Evolutionary conservation across 805 yeast species (phyloP).

Genomic region (Tetrapisispora iriomotensis): DNA sequence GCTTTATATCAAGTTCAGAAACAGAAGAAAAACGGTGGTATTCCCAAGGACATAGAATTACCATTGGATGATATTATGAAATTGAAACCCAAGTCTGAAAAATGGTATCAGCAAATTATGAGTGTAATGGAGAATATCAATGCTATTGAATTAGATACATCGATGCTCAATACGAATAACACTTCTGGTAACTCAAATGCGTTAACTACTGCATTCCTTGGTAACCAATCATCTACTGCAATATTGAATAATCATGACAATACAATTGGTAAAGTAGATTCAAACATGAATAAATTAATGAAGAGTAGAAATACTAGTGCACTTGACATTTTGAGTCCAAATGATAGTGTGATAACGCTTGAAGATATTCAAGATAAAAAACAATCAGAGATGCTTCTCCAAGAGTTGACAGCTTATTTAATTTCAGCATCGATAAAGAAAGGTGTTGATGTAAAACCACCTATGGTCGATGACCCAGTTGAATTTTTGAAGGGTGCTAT

Average conservation of each 20-base stretch:
- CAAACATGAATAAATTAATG: neutral
- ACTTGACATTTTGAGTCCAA: neutral
- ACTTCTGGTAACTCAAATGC: neutral
- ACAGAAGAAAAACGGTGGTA: conserved; percentile 5
- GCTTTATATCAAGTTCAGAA: conserved; percentile 20
- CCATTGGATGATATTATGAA: conserved; percentile 9
- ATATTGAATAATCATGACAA: neutral
- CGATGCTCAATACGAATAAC: conserved; percentile 1
- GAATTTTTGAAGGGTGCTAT: conserved; percentile 24
- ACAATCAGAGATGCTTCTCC: conserved; percentile 7
- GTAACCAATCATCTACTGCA: neutral
- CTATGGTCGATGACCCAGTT: conserved; percentile 14
- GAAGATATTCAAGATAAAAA: conserved; percentile 3
- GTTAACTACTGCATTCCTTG: neutral
- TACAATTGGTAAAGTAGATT: neutral
- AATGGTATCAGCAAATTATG: conserved; percentile 17
- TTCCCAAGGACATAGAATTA: neutral
- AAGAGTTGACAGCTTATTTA: conserved; percentile 25
- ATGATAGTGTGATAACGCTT: neutral
- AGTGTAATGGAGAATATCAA: conserved; percentile 12
- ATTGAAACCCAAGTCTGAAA: conserved; percentile 8
- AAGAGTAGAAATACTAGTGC: conserved; percentile 3
- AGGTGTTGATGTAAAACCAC: conserved; percentile 22
- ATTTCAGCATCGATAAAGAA: conserved; percentile 23
- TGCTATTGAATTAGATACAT: conserved; percentile 14